A percentile compares a stretch with the other conserved stretches of the same genome.
These are phyloP conservation scores for Pseudognaphalium luteoalbum DNA, from an alignment of 129 eudicot species.

Conservation along the genomic window DNA sequence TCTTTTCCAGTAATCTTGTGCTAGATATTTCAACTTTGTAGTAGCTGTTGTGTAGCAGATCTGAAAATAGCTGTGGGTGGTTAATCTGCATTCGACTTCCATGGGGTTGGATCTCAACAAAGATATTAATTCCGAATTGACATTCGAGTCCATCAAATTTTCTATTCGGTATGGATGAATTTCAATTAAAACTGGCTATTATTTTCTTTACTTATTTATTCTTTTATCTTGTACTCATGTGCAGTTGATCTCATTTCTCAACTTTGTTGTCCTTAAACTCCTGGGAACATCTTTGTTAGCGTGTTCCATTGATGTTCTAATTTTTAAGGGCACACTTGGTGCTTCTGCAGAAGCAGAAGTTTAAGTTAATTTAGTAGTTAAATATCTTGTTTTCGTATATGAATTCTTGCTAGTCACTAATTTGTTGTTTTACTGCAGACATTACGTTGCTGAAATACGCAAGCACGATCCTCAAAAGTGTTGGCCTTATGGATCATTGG, in stretches of 20 bases:
- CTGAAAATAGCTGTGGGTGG: background rate
- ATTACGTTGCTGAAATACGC: slow-evolving; percentile 40
- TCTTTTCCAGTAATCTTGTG: background rate
- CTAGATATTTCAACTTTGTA: background rate
- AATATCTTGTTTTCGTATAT: background rate
- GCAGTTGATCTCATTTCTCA: background rate
- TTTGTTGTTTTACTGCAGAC: slow-evolving; percentile 33
- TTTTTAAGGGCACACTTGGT: background rate
- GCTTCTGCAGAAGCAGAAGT: background rate
- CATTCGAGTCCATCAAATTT: slow-evolving; percentile 22
- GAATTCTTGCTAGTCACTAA: slow-evolving; percentile 3
- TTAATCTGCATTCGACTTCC: background rate
- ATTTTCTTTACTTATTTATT: too few relatives aligned
- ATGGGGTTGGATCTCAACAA: slow-evolving; percentile 36
- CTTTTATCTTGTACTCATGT: background rate
- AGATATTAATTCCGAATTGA: slow-evolving; percentile 9
- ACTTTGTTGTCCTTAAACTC: background rate
- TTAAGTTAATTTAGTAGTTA: background rate
- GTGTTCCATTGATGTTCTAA: background rate
- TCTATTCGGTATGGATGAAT: slow-evolving; percentile 44
- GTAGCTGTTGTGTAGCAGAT: background rate
- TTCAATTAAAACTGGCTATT: background rate
- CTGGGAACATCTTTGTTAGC: background rate
- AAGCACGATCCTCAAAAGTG: slow-evolving; percentile 34
- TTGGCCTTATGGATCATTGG: slow-evolving; percentile 41